A percentile compares a stretch with the other conserved stretches of the same genome.
Conservation (phyloP, 2,329 filamentous ascomycete species). For the Diaporthe australafricana region DNA sequence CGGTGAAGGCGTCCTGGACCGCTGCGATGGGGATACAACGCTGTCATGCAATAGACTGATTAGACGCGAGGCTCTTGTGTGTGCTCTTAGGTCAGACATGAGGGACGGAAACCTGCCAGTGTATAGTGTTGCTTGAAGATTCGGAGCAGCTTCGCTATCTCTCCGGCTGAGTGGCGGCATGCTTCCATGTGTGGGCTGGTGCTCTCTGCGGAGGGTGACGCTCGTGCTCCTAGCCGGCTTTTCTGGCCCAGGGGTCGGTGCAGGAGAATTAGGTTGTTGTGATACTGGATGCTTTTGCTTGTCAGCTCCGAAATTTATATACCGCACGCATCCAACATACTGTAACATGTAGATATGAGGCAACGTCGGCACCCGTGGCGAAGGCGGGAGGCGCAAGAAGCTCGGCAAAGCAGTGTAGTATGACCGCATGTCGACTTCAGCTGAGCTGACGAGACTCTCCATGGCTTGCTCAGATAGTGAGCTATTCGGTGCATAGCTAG, state of each 20-base stretch:
- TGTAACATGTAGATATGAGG: conserved; percentile 43
- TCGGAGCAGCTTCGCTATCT: conserved; percentile 39
- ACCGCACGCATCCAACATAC: conserved; percentile 32
- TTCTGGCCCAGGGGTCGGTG: conserved; percentile 40
- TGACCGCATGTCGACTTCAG: conserved; percentile 38
- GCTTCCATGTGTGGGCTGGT: conserved; percentile 36
- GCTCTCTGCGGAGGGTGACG: neutral
- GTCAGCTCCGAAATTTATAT: neutral
- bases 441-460: conserved; percentile 37
- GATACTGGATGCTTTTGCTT: conserved; percentile 40
- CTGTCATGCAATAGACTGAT: conserved; percentile 21
- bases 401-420: conserved; percentile 38
- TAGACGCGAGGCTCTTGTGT: no score
- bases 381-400: conserved; percentile 36
- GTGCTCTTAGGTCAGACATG: no score
- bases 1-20: conserved; percentile 39
- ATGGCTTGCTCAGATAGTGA: conserved; percentile 29
- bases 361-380: conserved; percentile 34
- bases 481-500: conserved; percentile 32
- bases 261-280: conserved; percentile 40
- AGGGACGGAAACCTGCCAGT: conserved; percentile 28
- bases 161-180: conserved; percentile 40
- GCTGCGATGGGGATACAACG: conserved; percentile 40
- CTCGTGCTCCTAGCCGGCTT: neutral
- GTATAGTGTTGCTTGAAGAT: conserved; percentile 41